Evolutionary conservation across 163 green algal species (phyloP).

Genomic region (Scenedesmus sp.): DNA sequence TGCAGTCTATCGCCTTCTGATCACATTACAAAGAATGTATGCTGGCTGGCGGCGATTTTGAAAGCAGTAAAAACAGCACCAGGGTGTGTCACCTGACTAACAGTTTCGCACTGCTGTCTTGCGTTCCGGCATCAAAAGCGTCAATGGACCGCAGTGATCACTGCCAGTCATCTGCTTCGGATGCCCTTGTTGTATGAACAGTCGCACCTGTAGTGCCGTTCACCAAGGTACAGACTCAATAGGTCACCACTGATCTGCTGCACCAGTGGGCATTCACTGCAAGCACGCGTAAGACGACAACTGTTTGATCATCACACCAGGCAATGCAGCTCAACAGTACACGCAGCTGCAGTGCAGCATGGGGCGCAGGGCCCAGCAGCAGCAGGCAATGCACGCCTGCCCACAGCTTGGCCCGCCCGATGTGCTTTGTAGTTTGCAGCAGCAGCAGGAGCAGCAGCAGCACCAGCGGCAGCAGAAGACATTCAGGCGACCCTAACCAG

Average conservation of each 20-base stretch:
- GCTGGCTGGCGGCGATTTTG: not conserved
- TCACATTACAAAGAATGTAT: not conserved
- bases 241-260: slow-evolving; percentile 1
- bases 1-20: not conserved
- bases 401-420: not conserved
- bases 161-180: no score
- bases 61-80: not conserved
- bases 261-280: not conserved
- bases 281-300: not conserved
- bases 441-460: not conserved
- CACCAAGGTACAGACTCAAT: not conserved
- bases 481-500: not conserved
- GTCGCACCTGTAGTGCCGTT: not conserved
- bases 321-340: not conserved
- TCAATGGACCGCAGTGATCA: no score
- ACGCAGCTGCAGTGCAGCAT: not conserved
- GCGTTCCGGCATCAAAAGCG: no score
- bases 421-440: not conserved
- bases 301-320: not conserved
- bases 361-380: not conserved
- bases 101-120: no score
- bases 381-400: not conserved
- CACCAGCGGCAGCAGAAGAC: not conserved
- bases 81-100: not conserved
- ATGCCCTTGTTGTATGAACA: not conserved